These are phyloP conservation scores for Paecilomyces sp. DNA, from an alignment of 2,329 filamentous ascomycete species.

Conservation along the genomic window DNA sequence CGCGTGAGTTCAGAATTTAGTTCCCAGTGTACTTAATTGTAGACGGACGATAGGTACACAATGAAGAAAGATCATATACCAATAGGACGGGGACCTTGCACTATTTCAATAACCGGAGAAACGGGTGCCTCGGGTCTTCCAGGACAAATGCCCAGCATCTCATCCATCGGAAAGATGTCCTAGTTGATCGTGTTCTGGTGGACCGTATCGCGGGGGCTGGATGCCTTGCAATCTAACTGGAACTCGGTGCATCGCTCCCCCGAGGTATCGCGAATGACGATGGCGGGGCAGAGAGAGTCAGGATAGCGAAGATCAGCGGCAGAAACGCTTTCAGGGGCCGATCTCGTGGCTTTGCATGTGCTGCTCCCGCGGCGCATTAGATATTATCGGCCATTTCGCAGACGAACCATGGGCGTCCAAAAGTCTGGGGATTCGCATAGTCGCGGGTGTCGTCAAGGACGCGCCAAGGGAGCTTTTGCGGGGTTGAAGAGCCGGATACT, in stretches of 20 bases:
- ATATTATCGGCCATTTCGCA: background rate
- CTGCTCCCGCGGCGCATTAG: background rate
- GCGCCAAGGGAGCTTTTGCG: background rate
- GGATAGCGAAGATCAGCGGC: background rate
- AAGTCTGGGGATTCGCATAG: background rate
- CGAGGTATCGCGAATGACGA: constrained; percentile 11
- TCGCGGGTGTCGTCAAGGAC: background rate
- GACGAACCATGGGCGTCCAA: background rate
- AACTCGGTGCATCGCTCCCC: constrained; percentile 24
- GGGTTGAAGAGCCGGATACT: background rate
- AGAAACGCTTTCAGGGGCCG: background rate
- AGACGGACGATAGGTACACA: background rate
- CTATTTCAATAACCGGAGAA: background rate
- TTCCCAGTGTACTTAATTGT: background rate
- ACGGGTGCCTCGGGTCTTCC: background rate
- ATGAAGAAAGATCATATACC: background rate
- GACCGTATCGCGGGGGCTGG: background rate
- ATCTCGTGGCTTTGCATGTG: background rate
- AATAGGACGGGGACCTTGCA: background rate
- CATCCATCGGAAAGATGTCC: background rate
- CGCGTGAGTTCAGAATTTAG: constrained; percentile 5
- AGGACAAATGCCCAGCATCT: background rate
- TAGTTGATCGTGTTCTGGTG: background rate
- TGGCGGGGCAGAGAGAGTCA: background rate
- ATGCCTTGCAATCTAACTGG: background rate